Evolutionary conservation across 1,284 basidiomycete species (phyloP).

Genomic region (Caloboletus firmus): DNA sequence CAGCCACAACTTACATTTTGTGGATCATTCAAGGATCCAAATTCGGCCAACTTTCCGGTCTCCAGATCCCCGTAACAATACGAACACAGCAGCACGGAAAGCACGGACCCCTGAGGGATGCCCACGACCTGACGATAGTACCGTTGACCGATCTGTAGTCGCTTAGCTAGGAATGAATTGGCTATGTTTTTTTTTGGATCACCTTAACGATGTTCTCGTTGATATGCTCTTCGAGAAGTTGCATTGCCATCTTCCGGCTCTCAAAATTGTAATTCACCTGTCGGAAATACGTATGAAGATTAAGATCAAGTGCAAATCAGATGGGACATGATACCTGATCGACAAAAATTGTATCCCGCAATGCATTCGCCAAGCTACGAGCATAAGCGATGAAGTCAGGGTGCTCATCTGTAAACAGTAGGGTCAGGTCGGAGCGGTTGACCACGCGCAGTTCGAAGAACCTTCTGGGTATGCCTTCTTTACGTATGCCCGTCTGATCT

Average conservation of each 20-base stretch:
- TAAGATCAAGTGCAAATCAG: not conserved
- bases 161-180: not conserved
- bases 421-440: not conserved
- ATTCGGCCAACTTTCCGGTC: slow-evolving; percentile 43
- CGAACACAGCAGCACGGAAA: slow-evolving; percentile 88
- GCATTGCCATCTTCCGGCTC: slow-evolving; percentile 60
- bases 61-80: slow-evolving; percentile 96
- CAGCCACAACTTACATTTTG: slow-evolving; percentile 50
- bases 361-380: slow-evolving; percentile 55
- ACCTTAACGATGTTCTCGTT: slow-evolving; percentile 90
- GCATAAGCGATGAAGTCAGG: slow-evolving; percentile 74
- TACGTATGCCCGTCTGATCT: slow-evolving; percentile 54
- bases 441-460: slow-evolving; percentile 27
- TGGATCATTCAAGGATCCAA: slow-evolving; percentile 58
- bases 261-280: slow-evolving; percentile 64
- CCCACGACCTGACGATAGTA: slow-evolving; percentile 88
- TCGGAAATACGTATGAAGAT: not conserved
- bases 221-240: slow-evolving; percentile 86
- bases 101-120: slow-evolving; percentile 93
- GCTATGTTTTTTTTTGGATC: slow-evolving; percentile 6
- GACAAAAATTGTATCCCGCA: slow-evolving; percentile 82
- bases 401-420: slow-evolving; percentile 54
- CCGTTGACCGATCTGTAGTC: slow-evolving; percentile 65
- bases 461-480: slow-evolving; percentile 70
- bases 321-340: slow-evolving; percentile 62